Evolutionary conservation across 2,329 filamentous ascomycete genomes (phyloP).

Genomic region (Penicillium psychrosexuale): DNA sequence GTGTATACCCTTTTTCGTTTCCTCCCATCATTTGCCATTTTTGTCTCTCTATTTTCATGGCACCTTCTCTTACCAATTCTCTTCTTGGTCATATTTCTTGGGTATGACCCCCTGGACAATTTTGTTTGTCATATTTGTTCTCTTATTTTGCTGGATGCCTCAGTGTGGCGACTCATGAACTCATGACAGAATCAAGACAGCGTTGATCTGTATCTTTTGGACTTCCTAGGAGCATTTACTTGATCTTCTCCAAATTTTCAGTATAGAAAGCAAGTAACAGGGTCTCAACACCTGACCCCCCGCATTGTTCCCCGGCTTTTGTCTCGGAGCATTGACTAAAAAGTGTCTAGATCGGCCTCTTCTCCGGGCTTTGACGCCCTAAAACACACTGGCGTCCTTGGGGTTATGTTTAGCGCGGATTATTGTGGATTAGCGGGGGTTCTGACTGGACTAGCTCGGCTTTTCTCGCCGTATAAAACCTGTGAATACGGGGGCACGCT

Average conservation of each 20-base stretch:
- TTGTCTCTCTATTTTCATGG: slow-evolving; percentile 10
- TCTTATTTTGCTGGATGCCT: not conserved
- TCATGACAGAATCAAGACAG: slow-evolving; percentile 17
- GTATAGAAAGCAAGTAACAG: not conserved
- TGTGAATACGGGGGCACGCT: not conserved
- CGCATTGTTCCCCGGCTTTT: slow-evolving; percentile 6
- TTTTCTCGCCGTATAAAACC: not conserved
- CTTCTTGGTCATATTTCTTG: slow-evolving; percentile 17
- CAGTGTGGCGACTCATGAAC: slow-evolving; percentile 9
- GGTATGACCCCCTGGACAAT: slow-evolving; percentile 11
- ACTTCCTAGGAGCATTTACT: not conserved
- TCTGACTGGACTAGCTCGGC: not conserved
- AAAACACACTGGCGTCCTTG: not conserved
- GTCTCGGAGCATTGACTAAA: slow-evolving; percentile 8
- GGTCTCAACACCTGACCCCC: not conserved
- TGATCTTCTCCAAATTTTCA: not conserved
- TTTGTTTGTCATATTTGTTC: slow-evolving; percentile 1
- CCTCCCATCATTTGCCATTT: slow-evolving; percentile 11
- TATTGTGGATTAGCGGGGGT: not conserved
- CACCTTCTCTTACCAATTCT: slow-evolving; percentile 7
- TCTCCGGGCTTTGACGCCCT: not conserved
- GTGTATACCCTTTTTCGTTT: slow-evolving; percentile 23
- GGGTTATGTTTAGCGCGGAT: not conserved
- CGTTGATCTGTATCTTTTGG: slow-evolving; percentile 6
- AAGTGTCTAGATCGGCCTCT: not conserved